Evolutionary conservation across 1,139 yeast species (phyloP), one percentile per base, ranked within the genome.

Genomic region (Candida albicans): DNA sequence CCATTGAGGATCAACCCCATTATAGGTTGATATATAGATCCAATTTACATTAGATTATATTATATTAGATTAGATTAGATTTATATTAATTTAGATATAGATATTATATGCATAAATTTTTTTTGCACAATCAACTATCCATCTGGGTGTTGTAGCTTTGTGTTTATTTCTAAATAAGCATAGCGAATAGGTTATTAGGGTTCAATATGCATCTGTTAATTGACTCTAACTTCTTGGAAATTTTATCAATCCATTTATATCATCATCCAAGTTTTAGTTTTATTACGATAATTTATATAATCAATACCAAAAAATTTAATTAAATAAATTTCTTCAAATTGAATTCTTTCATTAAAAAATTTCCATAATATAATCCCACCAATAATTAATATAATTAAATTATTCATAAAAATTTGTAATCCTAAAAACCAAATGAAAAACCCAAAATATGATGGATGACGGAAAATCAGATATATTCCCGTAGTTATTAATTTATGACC

Each of bases 401-500:
- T 93, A 39, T 81, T 67, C 46, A 91, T 64, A 51, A 84, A 57
- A 41, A 91, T 33, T 60, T 93, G 96, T 1, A 90, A 73, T 0
- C 98, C 98, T 3, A 91, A 56, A 25, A 95, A 93, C 97, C 98
- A 95, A 79, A 89, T 83, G 58, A 84, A 91, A 61, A 87, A 93
- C 1, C 98, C 99, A 45, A 82, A 77, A 64, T 93, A 93, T 41
- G 95, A 84, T 9, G 99, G 99, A 61, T 93, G 99, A 47, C 99
- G 74, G 8, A 79, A 65, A 14, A 66, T 51, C 1, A 70, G 49
- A 62, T 93, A 93, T 2, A 93, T 69, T 0, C 98, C 99, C 7
- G 65, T 53, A 0, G 88, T 87, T 9, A 93, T 82, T 37, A 93
- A 69, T 14, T 55, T 64, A 58, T 93, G 99, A 18, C 22, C n/a